These are phyloP conservation scores for Amyloporia xantha DNA, from an alignment of 768 basidiomycete genomes.

Conservation along the genomic window DNA sequence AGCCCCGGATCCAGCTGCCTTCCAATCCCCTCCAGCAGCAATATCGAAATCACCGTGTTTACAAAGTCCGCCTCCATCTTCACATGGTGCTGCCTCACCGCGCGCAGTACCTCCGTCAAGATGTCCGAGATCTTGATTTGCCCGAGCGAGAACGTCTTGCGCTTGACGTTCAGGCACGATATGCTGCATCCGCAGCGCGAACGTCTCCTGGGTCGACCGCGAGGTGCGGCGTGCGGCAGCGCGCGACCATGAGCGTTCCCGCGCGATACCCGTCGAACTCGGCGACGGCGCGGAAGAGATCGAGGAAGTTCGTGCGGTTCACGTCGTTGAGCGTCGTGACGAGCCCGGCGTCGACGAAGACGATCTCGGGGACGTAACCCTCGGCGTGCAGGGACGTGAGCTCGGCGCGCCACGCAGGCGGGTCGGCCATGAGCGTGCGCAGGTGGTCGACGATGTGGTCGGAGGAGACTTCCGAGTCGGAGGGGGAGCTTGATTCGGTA, in stretches of 20 bases:
- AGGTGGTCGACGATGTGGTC: slow-evolving; percentile 65
- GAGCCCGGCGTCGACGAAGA: slow-evolving; percentile 95
- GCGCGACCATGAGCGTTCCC: slow-evolving; percentile 93
- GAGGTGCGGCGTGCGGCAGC: slow-evolving; percentile 85
- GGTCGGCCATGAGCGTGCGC: slow-evolving; percentile 48
- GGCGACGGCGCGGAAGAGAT: slow-evolving; percentile 92
- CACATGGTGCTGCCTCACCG: slow-evolving; percentile 88
- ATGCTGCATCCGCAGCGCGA: slow-evolving; percentile 97
- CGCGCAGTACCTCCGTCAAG: slow-evolving; percentile 78
- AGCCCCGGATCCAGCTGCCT: slow-evolving; percentile 85
- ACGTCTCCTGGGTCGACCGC: slow-evolving; percentile 87
- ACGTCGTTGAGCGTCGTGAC: slow-evolving; percentile 77
- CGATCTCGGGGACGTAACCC: slow-evolving; percentile 89
- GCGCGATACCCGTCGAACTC: slow-evolving; percentile 96
- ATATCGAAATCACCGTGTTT: slow-evolving; percentile 93
- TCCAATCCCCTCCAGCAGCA: slow-evolving; percentile 94
- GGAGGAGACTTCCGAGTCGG: slow-evolving; percentile 11
- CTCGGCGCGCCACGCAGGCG: slow-evolving; percentile 62
- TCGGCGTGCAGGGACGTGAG: slow-evolving; percentile 51
- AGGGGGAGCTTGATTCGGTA: slow-evolving; percentile 3
- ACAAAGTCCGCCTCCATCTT: slow-evolving; percentile 99
- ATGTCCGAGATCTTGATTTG: slow-evolving; percentile 95
- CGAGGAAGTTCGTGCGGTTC: slow-evolving; percentile 92
- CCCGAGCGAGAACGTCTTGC: slow-evolving; percentile 95
- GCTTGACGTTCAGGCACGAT: slow-evolving; percentile 88